Conservation (phyloP, 208 protist genomes). For the Leishmania major region DNA sequence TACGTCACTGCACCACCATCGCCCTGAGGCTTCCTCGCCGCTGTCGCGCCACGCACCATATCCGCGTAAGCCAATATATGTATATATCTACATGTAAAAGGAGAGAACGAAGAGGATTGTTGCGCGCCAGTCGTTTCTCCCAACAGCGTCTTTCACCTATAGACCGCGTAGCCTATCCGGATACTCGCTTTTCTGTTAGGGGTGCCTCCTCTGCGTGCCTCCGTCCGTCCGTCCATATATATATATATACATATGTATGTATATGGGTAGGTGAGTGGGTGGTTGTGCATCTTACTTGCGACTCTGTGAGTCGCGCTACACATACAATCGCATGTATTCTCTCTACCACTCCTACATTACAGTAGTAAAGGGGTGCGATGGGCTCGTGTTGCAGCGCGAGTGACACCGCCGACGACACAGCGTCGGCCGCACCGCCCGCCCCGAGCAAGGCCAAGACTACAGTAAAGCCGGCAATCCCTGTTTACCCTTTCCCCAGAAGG, state of each 20-base stretch:
- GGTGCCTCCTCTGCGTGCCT: not conserved
- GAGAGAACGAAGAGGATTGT: not conserved
- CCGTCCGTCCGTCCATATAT: not conserved
- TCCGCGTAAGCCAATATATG: not conserved
- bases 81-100: not conserved
- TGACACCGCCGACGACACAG: not conserved
- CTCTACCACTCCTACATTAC: not conserved
- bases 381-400: slow-evolving; percentile 15
- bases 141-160: not conserved
- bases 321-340: not conserved
- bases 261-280: not conserved
- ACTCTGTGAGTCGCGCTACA: not conserved
- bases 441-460: not conserved
- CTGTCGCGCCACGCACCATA: not conserved
- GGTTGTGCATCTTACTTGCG: not conserved
- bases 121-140: not conserved
- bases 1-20: not conserved
- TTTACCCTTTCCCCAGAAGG: not conserved
- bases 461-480: not conserved
- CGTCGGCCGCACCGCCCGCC: not conserved
- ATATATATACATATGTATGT: not conserved
- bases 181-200: not conserved
- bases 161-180: not conserved
- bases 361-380: not conserved
- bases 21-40: not conserved